Evolutionary conservation across 768 basidiomycete genomes (phyloP).

Genomic region (Paxillus involutus): DNA sequence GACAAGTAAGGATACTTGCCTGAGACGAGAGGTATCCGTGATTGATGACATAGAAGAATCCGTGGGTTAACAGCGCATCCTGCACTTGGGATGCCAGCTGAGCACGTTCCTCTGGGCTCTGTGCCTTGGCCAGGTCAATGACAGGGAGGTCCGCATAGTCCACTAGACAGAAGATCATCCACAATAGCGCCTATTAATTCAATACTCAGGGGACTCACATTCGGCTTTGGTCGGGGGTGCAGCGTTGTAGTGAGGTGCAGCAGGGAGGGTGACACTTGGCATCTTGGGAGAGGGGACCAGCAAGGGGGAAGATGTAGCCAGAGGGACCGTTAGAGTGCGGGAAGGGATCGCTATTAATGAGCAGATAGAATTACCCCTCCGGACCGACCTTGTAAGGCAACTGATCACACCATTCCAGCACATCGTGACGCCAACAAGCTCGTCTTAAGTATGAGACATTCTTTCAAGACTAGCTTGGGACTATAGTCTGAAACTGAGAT

Average conservation of each 20-base stretch:
- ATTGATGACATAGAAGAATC: conserved; percentile 43
- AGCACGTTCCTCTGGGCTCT: conserved; percentile 37
- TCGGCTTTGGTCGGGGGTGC: conserved; percentile 35
- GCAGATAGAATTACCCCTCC: no score
- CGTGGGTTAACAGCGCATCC: conserved; percentile 45
- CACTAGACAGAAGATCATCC: conserved; percentile 38
- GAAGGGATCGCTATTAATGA: no score
- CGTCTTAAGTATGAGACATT: no score
- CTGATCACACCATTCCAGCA: background rate
- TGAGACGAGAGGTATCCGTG: conserved; percentile 40
- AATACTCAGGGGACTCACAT: conserved; percentile 20
- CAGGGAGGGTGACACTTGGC: conserved; percentile 33
- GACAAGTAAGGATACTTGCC: conserved; percentile 12
- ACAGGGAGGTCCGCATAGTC: conserved; percentile 52
- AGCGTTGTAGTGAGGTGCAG: conserved; percentile 36
- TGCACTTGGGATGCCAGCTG: conserved; percentile 40
- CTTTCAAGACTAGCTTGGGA: no score
- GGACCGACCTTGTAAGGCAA: background rate
- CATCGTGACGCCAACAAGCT: no score
- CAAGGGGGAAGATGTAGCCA: no score
- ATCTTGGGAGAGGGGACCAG: conserved; percentile 10
- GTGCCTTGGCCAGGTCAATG: conserved; percentile 47
- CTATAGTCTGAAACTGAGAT: no score
- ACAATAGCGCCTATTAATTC: background rate
- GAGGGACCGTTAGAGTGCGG: no score